phyloP scores from a whole-genome alignment of 1,284 basidiomycete species.

The Cryptococcus amylolentus region DNA sequence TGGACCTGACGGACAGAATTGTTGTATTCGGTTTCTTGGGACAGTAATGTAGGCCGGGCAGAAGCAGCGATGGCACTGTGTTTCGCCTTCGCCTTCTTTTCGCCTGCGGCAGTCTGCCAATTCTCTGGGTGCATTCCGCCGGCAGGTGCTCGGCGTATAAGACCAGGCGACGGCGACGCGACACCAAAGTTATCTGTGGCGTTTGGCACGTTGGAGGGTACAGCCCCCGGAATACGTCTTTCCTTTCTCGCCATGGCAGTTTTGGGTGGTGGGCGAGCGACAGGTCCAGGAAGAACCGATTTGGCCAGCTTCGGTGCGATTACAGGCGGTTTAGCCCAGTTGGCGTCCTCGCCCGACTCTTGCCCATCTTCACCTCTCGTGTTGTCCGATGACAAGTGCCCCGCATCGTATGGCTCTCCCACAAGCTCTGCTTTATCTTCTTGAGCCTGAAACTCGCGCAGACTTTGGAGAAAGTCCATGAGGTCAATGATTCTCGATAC shows the following conservation, averaged over 20 bases:
- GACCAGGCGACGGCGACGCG: conserved; percentile 5
- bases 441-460: not conserved
- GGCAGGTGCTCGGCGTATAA: not conserved
- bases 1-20: conserved; percentile 34
- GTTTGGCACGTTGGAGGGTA: conserved; percentile 13
- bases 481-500: conserved; percentile 42
- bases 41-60: conserved; percentile 22
- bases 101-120: conserved; percentile 37
- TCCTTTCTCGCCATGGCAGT: conserved; percentile 10
- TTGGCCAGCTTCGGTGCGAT: not conserved
- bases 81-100: conserved; percentile 2
- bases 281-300: not conserved
- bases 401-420: too few species aligned
- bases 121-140: conserved; percentile 11
- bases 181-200: conserved; percentile 22
- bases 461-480: conserved; percentile 28
- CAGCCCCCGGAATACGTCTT: conserved; percentile 17
- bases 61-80: conserved; percentile 37
- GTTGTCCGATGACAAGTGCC: too few species aligned
- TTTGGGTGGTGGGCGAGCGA: not conserved
- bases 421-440: not conserved
- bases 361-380: not conserved
- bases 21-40: conserved; percentile 17
- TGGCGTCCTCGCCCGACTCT: not conserved
- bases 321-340: not conserved